Percentiles rank a stretch among this genome's conserved stretches.
Evolutionary conservation across 2,329 filamentous ascomycete genomes (phyloP).

Genomic region (Diplocarpon mali): DNA sequence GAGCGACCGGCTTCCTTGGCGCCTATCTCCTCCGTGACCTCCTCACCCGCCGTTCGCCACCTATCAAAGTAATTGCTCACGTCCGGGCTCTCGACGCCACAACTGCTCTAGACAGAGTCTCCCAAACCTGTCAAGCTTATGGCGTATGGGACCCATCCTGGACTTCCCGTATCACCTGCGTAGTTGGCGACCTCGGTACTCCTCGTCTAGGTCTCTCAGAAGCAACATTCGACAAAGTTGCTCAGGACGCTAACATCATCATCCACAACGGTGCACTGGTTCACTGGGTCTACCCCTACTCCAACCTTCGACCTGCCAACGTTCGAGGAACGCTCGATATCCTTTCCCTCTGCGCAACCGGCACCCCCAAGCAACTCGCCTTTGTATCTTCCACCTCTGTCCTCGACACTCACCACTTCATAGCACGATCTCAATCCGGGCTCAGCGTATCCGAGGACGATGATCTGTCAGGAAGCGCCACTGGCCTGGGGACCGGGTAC

Average conservation of each 20-base stretch:
- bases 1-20: conserved; percentile 83
- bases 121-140: conserved; percentile 60
- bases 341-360: conserved; percentile 63
- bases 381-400: conserved; percentile 78
- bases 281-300: conserved; percentile 75
- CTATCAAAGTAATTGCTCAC: conserved; percentile 58
- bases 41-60: conserved; percentile 45
- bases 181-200: conserved; percentile 64
- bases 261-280: conserved; percentile 76
- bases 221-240: conserved; percentile 52
- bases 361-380: conserved; percentile 66
- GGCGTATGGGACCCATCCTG: conserved; percentile 67
- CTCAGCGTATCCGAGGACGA: conserved; percentile 63
- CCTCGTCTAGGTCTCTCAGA: conserved; percentile 62
- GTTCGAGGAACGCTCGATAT: conserved; percentile 72
- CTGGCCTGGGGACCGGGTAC: conserved; percentile 74
- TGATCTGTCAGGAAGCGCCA: conserved; percentile 64
- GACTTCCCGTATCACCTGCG: conserved; percentile 50
- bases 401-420: conserved; percentile 73
- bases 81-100: conserved; percentile 57
- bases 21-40: conserved; percentile 69
- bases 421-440: conserved; percentile 59
- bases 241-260: conserved; percentile 56
- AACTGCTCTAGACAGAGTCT: conserved; percentile 53
- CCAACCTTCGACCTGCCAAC: conserved; percentile 60